Evolutionary conservation across 2,329 filamentous ascomycete species (phyloP), one percentile per base, ranked within the genome.

Genomic region (Leptographium procerum): DNA sequence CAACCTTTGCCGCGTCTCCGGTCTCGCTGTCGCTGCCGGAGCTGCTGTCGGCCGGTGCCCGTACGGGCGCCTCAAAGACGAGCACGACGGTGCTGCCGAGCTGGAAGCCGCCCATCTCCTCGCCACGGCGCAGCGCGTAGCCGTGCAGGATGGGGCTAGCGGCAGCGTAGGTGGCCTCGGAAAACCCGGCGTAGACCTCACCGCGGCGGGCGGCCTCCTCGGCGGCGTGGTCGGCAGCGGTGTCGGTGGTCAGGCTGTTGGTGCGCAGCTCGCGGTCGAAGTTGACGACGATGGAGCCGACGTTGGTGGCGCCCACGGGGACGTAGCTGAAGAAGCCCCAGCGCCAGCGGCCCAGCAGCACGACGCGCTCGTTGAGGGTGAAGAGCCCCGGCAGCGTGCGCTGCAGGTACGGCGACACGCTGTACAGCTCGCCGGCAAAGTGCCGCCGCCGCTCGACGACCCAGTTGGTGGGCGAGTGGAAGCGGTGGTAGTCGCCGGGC

Each of bases 61-160:
- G 77, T 34, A 75, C 76, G 0, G 94, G 94, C 14, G 94, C 94
- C 73, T 99, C 95, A 69, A 99, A 99, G 0, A 99, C 91, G 56
- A 99, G 77, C 45, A 99, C 94, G 64, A 99, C 86, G 1, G 92
- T 96, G 70, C 90, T 96, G 24, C 94, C 94, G 4, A 99, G 79
- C 75, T 95, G 90, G 74, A 99, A 99, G 0, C 94, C 95, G 57
- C 94, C 94, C 91, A 99, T 97, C 72, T 99, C 94, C 69, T 97
- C 92, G 40, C 94, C 94, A 51, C 88, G 81, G 62, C 86, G 83
- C 58, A 99, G 75, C 1, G 92, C 87, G 69, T 97, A 85, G 2
- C 95, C 94, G 24, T 84, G 83, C 0, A 99, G 78, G 2, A 96
- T 81, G 3, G 78, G 73, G 66, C 88, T 95, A 1, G 92, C 89